Percentiles rank a stretch among this genome's conserved stretches.
phyloP scores from a whole-genome alignment of 2,329 filamentous ascomycete species.

The Penicillium sp. region DNA sequence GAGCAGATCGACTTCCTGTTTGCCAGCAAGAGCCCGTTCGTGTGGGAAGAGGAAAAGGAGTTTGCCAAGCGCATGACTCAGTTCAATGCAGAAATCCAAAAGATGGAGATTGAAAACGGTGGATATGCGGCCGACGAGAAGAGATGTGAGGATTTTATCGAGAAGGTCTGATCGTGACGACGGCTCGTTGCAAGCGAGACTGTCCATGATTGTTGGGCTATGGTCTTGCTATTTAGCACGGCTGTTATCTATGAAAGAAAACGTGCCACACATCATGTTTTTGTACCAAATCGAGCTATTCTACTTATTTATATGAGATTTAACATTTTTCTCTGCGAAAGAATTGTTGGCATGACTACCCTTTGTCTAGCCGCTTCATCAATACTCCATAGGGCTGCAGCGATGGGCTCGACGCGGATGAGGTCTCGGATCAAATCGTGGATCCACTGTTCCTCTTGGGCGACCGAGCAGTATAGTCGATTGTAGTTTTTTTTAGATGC shows the following conservation, averaged over 20 bases:
- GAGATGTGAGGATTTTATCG: constrained; percentile 11
- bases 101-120: constrained; percentile 14
- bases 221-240: constrained; percentile 4
- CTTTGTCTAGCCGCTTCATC: constrained; percentile 36
- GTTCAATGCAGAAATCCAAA: constrained; percentile 13
- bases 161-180: constrained; percentile 8
- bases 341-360: background rate
- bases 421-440: constrained; percentile 36
- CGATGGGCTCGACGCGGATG: constrained; percentile 40
- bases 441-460: constrained; percentile 45
- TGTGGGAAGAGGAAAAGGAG: constrained; percentile 23
- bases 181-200: constrained; percentile 2
- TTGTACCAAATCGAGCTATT: constrained; percentile 3
- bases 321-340: background rate
- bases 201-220: background rate
- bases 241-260: constrained; percentile 1
- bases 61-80: constrained; percentile 14
- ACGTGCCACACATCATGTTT: background rate
- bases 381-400: constrained; percentile 45
- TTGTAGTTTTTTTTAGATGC: constrained; percentile 63
- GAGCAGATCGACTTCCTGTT: constrained; percentile 32
- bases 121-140: constrained; percentile 8
- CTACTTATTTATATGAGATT: background rate
- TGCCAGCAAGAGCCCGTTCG: constrained; percentile 22
- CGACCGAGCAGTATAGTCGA: constrained; percentile 59